phyloP scores from a whole-genome alignment of 306 rosid species.

The Mimosa pudica region DNA sequence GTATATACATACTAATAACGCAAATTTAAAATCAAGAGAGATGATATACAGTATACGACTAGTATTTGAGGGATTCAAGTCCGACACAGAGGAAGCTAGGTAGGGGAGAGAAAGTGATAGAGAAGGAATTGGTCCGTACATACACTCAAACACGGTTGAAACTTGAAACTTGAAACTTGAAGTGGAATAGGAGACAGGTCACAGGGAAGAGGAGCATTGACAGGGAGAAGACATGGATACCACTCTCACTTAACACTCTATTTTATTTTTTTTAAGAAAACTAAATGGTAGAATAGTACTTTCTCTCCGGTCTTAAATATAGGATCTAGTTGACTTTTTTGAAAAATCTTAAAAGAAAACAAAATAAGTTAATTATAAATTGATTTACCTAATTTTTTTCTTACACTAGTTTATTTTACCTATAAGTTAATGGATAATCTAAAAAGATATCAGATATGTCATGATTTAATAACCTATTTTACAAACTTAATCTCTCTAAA shows the following conservation, averaged over 20 bases:
- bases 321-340: no score
- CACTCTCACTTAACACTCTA: not conserved
- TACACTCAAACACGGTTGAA: not conserved
- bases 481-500: no score
- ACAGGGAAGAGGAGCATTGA: not conserved
- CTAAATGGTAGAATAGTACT: no score
- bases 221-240: not conserved
- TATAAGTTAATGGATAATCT: no score
- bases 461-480: no score
- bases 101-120: not conserved
- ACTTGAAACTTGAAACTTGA: not conserved
- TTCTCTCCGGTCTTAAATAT: no score
- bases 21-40: not conserved
- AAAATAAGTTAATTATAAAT: no score
- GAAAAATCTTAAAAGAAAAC: no score
- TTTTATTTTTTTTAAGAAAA: not conserved
- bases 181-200: not conserved
- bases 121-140: not conserved
- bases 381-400: no score
- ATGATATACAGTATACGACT: not conserved
- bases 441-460: no score
- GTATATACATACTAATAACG: no score
- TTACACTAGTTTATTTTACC: no score
- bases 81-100: not conserved
- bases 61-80: not conserved